Percentiles rank a stretch among this genome's conserved stretches.
Conservation (phyloP, 1,139 yeast species). For the Yamadazyma triangularis region DNA sequence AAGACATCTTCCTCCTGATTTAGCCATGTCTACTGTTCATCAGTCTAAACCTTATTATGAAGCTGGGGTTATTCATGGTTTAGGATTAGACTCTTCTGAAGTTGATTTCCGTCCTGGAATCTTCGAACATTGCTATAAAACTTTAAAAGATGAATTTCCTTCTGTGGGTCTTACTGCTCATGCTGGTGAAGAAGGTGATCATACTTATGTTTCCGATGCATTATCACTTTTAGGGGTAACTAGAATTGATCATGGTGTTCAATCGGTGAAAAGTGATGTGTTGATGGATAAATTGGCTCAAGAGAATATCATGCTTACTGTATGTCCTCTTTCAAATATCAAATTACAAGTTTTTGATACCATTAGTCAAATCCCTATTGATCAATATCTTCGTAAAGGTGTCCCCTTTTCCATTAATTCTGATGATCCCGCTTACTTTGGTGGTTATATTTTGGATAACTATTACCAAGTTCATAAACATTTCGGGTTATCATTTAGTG, state of each 20-base stretch:
- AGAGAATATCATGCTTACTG: slow-evolving; percentile 52
- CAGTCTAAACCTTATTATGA: slow-evolving; percentile 47
- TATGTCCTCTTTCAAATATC: slow-evolving; percentile 75
- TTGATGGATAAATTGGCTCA: slow-evolving; percentile 53
- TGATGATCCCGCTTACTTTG: slow-evolving; percentile 85
- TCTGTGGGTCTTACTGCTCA: slow-evolving; percentile 68
- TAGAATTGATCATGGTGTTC: slow-evolving; percentile 78
- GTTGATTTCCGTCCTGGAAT: slow-evolving; percentile 68
- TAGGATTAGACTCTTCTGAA: slow-evolving; percentile 77
- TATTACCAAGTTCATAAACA: slow-evolving; percentile 60
- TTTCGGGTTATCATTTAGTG: slow-evolving; percentile 52
- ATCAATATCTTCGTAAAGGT: slow-evolving; percentile 50
- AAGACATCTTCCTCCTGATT: slow-evolving; percentile 62
- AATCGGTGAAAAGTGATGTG: slow-evolving; percentile 49
- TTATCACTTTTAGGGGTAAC: slow-evolving; percentile 55
- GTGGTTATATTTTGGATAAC: slow-evolving; percentile 76
- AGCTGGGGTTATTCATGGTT: slow-evolving; percentile 58
- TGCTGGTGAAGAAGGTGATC: slow-evolving; percentile 86
- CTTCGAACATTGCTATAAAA: slow-evolving; percentile 56
- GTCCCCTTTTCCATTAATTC: slow-evolving; percentile 77
- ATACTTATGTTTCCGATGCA: slow-evolving; percentile 54
- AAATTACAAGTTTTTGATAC: slow-evolving; percentile 69
- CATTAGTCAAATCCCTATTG: slow-evolving; percentile 62
- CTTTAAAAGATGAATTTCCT: slow-evolving; percentile 43
- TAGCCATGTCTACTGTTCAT: slow-evolving; percentile 54